A percentile compares a stretch with the other conserved stretches of the same genome.
phyloP scores from a whole-genome alignment of 2,329 filamentous ascomycete genomes.

The Ophiostoma tasmaniense region DNA sequence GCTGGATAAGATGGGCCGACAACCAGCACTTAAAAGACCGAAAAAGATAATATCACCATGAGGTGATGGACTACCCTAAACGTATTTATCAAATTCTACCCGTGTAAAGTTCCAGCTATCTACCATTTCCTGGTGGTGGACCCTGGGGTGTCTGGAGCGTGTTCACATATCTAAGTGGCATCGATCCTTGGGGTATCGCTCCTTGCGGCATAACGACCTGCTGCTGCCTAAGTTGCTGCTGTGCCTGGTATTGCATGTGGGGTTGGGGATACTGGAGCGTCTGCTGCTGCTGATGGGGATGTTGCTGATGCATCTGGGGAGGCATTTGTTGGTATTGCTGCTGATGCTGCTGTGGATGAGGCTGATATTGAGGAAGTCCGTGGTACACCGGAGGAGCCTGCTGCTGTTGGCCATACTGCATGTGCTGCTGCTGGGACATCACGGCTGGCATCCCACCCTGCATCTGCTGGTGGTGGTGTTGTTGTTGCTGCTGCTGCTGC shows the following conservation, averaged over 20 bases:
- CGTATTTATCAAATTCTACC: no score
- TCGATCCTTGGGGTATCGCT: constrained; percentile 11
- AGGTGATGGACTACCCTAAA: no score
- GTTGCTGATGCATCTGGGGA: constrained; percentile 7
- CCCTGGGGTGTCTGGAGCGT: neutral
- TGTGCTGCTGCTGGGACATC: neutral
- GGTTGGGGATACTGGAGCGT: neutral
- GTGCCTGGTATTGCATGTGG: constrained; percentile 14
- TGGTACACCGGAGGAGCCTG: constrained; percentile 22
- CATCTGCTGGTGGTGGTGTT: neutral
- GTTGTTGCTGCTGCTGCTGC: neutral
- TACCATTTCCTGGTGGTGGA: neutral
- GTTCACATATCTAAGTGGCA: neutral
- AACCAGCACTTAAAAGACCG: no score
- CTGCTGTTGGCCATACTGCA: constrained; percentile 9
- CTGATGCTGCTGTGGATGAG: constrained; percentile 14
- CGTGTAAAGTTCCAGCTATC: neutral
- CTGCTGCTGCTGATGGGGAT: neutral
- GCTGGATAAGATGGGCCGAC: no score
- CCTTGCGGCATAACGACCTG: constrained; percentile 9
- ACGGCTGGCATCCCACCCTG: neutral
- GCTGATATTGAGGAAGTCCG: constrained; percentile 24
- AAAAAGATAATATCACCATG: no score
- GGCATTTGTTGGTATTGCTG: constrained; percentile 5
- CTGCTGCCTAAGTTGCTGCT: constrained; percentile 15